phyloP scores from a whole-genome alignment of 768 basidiomycete species.

The Phallus indusiatus region DNA sequence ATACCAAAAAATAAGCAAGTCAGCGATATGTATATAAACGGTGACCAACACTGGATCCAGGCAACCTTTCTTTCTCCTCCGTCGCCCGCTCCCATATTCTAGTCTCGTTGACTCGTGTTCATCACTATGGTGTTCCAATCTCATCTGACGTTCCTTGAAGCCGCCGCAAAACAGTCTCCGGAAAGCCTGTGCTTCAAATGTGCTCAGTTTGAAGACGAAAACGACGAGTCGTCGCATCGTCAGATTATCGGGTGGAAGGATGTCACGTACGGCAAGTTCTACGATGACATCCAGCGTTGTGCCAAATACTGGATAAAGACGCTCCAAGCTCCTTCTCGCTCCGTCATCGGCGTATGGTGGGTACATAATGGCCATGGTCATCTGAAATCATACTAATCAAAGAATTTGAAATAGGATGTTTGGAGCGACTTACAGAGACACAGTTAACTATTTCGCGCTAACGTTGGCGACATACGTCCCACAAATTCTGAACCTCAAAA shows the following conservation, averaged over 20 bases:
- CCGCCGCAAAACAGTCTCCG: not conserved
- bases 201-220: not conserved
- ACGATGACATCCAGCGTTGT: slow-evolving; percentile 50
- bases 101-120: too few relatives aligned
- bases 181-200: not conserved
- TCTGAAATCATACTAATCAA: too few relatives aligned
- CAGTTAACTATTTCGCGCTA: not conserved
- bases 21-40: too few relatives aligned
- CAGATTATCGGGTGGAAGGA: slow-evolving; percentile 44
- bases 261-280: slow-evolving; percentile 58
- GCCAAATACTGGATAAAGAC: slow-evolving; percentile 28
- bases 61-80: too few relatives aligned
- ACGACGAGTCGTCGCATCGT: slow-evolving; percentile 13
- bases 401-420: not conserved
- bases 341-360: slow-evolving; percentile 70
- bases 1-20: too few relatives aligned
- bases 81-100: too few relatives aligned
- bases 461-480: not conserved
- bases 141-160: not conserved
- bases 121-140: not conserved
- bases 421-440: not conserved
- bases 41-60: too few relatives aligned
- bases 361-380: slow-evolving; percentile 16
- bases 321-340: slow-evolving; percentile 38
- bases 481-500: not conserved